Base-by-base conservation (phyloP, 805 yeast species). In the Metschnikowia kunwiensis region DNA sequence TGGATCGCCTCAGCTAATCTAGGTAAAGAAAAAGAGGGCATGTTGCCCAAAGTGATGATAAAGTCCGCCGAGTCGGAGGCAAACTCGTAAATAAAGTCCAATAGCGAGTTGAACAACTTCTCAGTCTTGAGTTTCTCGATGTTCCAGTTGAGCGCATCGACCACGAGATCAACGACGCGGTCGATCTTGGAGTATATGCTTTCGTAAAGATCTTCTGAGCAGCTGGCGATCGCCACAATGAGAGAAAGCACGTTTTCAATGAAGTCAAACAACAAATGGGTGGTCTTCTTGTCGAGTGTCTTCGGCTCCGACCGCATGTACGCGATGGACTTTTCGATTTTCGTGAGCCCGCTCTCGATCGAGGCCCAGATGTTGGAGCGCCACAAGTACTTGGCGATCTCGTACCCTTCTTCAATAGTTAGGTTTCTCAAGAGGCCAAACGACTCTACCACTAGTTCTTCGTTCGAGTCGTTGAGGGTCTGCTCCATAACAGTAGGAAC, bases 381-480 rank as follows among this genome's bases (percentile, higher is more conserved):
- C 85, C 94, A 83, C 36, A 85, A 57, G 56, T 75, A 77, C 14
- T 77, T 74, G 18, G 87, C 78, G 24, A 86, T 74, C 45, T 86
- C 95, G 49, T 86, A 81, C 14, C 96, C 97, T 60, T 88, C 95
- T 53, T 86, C 95, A 35, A 86, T 69, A 3, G 83, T 81, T 38
- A 91, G 54, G 54, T 84, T 87, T 55, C 96, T 74, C 44, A 93
- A 63, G 16, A 91, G 65, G 1, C 96, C 97, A 49, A 78, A 81
- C 1, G 91, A 71, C 50, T 84, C 94, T 14, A 84, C 83, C 13
- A 85, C 82, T 29, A 86, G 77, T 47, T 87, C 96, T 38, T 79
- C 80, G 46, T 81, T 61, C 14, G 71, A 54, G 54, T 86, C 95
- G 29, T 74, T 75, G 15, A 89, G 58, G 20, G 80, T 68, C 41